phyloP scores from a whole-genome alignment of 163 green algal species.

The Scenedesmus sp. region DNA sequence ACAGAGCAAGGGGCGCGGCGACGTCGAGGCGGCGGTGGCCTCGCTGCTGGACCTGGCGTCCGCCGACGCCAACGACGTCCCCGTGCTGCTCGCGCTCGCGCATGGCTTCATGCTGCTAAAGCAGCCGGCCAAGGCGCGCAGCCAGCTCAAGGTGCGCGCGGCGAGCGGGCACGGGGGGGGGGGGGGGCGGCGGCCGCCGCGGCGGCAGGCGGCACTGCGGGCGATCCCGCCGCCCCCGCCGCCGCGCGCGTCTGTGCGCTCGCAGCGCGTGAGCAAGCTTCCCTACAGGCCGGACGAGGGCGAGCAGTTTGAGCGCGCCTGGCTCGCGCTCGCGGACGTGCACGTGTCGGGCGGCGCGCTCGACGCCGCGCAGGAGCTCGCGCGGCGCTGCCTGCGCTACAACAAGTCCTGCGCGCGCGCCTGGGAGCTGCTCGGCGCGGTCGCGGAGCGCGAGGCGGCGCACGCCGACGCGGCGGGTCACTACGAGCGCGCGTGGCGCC shows the following conservation, averaged over 20 bases:
- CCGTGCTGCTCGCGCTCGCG: conserved; percentile 78
- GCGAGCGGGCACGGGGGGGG: no score
- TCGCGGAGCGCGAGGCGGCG: conserved; percentile 76
- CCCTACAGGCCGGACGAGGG: conserved; percentile 72
- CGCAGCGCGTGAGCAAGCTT: conserved; percentile 76
- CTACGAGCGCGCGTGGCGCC: conserved; percentile 66
- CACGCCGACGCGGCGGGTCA: conserved; percentile 81
- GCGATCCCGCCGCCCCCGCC: no score
- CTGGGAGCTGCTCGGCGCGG: conserved; percentile 77
- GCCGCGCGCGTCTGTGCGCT: no score
- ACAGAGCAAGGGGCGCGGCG: conserved; percentile 27
- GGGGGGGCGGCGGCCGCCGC: no score
- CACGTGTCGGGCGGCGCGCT: conserved; percentile 79
- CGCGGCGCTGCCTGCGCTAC: conserved; percentile 81
- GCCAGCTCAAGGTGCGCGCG: conserved; percentile 64
- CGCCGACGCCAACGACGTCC: conserved; percentile 70
- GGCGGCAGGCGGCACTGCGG: no score
- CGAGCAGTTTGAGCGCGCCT: conserved; percentile 82
- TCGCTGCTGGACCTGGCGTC: conserved; percentile 69
- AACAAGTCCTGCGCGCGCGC: conserved; percentile 82
- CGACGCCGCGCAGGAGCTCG: conserved; percentile 81
- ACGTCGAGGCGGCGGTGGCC: conserved; percentile 68
- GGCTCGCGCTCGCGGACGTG: conserved; percentile 84
- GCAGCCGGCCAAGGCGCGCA: conserved; percentile 79
- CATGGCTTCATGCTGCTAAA: conserved; percentile 77